Conservation (phyloP, 202 grass and related monocot genomes). For the Eragrostis tef region DNA sequence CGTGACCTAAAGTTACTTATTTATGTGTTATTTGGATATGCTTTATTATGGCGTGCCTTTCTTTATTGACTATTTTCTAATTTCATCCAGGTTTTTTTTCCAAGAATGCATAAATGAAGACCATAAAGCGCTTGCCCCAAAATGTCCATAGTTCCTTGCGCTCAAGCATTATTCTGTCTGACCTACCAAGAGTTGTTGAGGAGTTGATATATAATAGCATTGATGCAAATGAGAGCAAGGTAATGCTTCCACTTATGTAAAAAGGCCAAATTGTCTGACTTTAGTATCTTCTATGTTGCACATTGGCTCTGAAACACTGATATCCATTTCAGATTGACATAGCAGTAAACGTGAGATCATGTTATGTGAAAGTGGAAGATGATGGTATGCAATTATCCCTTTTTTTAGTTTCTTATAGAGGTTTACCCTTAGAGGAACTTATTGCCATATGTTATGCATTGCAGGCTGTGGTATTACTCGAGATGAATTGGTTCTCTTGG, state of each 20-base stretch:
- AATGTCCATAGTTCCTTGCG: constrained; percentile 65
- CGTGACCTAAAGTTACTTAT: not conserved
- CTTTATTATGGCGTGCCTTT: constrained; percentile 39
- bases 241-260: constrained; percentile 28
- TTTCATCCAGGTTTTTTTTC: constrained; percentile 36
- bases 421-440: not conserved
- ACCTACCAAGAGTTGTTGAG: constrained; percentile 83
- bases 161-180: constrained; percentile 72
- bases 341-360: constrained; percentile 66
- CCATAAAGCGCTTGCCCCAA: constrained; percentile 63
- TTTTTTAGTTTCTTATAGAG: constrained; percentile 14
- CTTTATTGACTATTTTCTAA: not conserved
- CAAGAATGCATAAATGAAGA: constrained; percentile 60
- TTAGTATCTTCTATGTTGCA: constrained; percentile 12
- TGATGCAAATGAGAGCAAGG: constrained; percentile 77
- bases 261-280: not conserved
- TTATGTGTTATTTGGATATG: constrained; percentile 30
- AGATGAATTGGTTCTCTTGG: constrained; percentile 84
- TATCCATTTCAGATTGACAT: constrained; percentile 72
- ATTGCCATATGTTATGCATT: constrained; percentile 32
- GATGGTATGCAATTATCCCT: constrained; percentile 59
- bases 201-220: constrained; percentile 90
- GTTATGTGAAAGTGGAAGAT: constrained; percentile 86
- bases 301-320: not conserved
- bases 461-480: constrained; percentile 88